phyloP scores from a whole-genome alignment of 495 filamentous ascomycete species.

The Neurospora tetraspora region DNA sequence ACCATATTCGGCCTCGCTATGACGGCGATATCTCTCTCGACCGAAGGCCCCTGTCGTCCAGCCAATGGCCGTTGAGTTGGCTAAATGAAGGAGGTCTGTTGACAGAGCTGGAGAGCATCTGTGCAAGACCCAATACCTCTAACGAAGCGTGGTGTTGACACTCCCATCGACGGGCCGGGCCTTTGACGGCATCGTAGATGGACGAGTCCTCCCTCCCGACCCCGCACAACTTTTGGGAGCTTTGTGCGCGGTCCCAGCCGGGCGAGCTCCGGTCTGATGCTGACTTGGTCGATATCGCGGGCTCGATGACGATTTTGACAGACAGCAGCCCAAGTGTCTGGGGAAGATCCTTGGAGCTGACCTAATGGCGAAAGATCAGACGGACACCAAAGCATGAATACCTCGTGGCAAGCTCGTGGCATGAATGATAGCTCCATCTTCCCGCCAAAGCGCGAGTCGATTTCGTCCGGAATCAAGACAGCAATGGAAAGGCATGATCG shows the following conservation, averaged over 20 bases:
- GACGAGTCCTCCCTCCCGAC: neutral
- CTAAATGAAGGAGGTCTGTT: conserved; percentile 20
- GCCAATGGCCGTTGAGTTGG: conserved; percentile 16
- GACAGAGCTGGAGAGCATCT: conserved; percentile 17
- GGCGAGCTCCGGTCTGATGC: neutral
- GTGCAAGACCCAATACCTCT: neutral
- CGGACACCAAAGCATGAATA: neutral
- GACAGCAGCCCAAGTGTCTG: neutral
- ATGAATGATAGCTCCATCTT: neutral
- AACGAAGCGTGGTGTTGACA: conserved; percentile 1
- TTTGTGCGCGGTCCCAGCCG: neutral
- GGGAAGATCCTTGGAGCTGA: neutral
- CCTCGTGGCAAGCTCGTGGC: neutral
- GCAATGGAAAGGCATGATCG: neutral
- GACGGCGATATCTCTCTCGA: conserved; percentile 5
- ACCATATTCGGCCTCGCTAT: conserved; percentile 15
- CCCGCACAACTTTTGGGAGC: neutral
- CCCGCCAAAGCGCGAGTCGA: neutral
- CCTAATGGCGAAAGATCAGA: neutral
- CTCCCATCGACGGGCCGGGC: neutral
- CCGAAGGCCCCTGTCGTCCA: conserved; percentile 6
- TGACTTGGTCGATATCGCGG: neutral
- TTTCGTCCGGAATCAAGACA: neutral
- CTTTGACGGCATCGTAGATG: neutral
- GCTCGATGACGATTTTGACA: neutral